phyloP scores from a whole-genome alignment of 2,329 filamentous ascomycete species.

The Hawksworthiomyces lignivorus region DNA sequence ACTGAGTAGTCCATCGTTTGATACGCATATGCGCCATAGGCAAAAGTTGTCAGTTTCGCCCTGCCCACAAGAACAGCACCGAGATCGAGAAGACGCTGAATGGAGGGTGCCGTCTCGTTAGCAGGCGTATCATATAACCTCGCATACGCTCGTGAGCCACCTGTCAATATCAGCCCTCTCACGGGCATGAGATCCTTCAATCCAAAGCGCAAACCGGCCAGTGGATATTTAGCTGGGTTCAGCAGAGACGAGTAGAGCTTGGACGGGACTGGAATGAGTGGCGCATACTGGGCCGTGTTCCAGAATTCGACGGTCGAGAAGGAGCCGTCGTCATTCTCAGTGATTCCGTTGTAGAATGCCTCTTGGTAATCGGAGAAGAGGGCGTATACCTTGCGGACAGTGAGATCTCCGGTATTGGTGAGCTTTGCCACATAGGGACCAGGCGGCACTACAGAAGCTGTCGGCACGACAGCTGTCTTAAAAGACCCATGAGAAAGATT shows the following conservation, averaged over 20 bases:
- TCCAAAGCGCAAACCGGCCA: slow-evolving; percentile 9
- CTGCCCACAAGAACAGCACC: slow-evolving; percentile 5
- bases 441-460: neutral
- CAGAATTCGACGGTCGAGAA: neutral
- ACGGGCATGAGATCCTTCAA: slow-evolving; percentile 9
- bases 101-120: slow-evolving; percentile 2
- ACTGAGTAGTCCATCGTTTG: slow-evolving; percentile 9
- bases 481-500: no score
- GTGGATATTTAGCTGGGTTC: neutral
- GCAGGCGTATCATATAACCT: slow-evolving; percentile 2
- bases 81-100: neutral
- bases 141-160: slow-evolving; percentile 3
- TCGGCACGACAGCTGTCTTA: neutral
- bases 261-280: slow-evolving; percentile 6
- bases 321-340: slow-evolving; percentile 4
- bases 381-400: neutral
- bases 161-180: slow-evolving; percentile 1
- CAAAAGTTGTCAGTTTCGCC: slow-evolving; percentile 5
- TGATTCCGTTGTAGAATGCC: slow-evolving; percentile 5
- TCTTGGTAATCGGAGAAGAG: slow-evolving; percentile 8
- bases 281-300: slow-evolving; percentile 2
- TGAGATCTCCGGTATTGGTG: neutral
- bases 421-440: slow-evolving; percentile 1
- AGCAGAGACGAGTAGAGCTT: slow-evolving; percentile 1
- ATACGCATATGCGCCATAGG: slow-evolving; percentile 5